These are phyloP conservation scores for Zygoascus bituminiphila DNA, from an alignment of 805 yeast genomes.

Conservation along the genomic window DNA sequence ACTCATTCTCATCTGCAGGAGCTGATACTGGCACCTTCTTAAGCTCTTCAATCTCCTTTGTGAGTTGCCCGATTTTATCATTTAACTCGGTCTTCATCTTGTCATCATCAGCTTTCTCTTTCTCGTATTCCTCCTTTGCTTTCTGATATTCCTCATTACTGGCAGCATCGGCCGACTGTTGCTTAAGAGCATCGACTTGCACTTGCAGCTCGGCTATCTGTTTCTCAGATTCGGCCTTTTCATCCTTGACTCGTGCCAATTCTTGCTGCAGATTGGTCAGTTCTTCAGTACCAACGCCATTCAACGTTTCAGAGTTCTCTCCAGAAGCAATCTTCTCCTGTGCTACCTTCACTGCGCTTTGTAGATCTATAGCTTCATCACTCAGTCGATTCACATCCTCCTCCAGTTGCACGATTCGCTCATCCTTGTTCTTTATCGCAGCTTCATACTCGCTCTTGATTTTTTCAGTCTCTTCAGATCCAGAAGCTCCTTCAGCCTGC, in stretches of 20 bases:
- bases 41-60: background rate
- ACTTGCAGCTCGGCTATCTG: background rate
- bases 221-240: background rate
- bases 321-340: background rate
- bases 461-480: background rate
- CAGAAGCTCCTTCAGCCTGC: background rate
- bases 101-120: conserved; percentile 15
- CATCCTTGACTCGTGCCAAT: conserved; percentile 22
- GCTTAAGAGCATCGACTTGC: background rate
- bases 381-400: conserved; percentile 22
- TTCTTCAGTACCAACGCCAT: conserved; percentile 4
- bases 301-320: background rate
- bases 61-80: background rate
- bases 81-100: background rate
- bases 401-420: conserved; percentile 27
- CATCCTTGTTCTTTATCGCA: conserved; percentile 19
- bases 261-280: conserved; percentile 16
- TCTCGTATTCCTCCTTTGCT: conserved; percentile 10
- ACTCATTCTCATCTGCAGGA: background rate
- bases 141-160: conserved; percentile 14
- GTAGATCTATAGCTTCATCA: conserved; percentile 22
- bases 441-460: conserved; percentile 17
- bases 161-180: background rate
- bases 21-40: background rate
- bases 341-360: conserved; percentile 7